phyloP scores from a whole-genome alignment of 495 filamentous ascomycete genomes.

The Trichoderma erinaceum region DNA sequence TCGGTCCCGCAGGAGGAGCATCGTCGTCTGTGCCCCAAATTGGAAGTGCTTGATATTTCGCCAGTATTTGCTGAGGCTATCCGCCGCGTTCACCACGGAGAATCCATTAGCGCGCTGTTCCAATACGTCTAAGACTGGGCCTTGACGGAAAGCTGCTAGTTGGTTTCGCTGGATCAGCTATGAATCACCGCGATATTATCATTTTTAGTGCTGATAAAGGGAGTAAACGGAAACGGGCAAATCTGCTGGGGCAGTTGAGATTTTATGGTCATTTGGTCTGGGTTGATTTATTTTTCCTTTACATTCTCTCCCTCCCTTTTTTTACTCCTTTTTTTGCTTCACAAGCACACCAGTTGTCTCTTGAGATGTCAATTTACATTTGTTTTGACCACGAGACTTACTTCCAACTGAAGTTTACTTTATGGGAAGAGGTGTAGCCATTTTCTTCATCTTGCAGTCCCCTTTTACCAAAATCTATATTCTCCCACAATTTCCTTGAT shows the following conservation, averaged over 20 bases:
- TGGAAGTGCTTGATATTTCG: conserved; percentile 88
- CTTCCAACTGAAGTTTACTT: not conserved
- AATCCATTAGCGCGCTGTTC: conserved; percentile 96
- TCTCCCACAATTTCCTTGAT: not conserved
- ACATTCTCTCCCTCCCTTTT: not conserved
- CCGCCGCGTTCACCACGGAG: conserved; percentile 91
- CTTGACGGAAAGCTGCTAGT: not conserved
- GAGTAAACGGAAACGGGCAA: conserved; percentile 1
- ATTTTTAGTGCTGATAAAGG: not conserved
- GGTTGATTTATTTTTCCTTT: not conserved
- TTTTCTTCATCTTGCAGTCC: not conserved
- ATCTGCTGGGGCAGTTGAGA: not conserved
- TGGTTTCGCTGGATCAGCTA: not conserved
- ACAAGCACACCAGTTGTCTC: not conserved
- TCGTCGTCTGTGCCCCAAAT: conserved; percentile 61
- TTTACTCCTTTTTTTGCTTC: not conserved
- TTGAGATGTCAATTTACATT: not conserved
- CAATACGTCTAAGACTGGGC: conserved; percentile 62
- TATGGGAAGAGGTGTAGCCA: not conserved
- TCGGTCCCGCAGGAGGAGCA: conserved; percentile 86
- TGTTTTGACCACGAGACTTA: not conserved
- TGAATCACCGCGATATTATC: not conserved
- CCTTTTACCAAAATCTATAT: not conserved
- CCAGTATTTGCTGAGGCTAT: conserved; percentile 96
- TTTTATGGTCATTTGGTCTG: not conserved